A percentile compares a stretch with the other conserved stretches of the same genome.
Conservation (phyloP, 257 asterid species). For the Linderniella brevidens region DNA sequence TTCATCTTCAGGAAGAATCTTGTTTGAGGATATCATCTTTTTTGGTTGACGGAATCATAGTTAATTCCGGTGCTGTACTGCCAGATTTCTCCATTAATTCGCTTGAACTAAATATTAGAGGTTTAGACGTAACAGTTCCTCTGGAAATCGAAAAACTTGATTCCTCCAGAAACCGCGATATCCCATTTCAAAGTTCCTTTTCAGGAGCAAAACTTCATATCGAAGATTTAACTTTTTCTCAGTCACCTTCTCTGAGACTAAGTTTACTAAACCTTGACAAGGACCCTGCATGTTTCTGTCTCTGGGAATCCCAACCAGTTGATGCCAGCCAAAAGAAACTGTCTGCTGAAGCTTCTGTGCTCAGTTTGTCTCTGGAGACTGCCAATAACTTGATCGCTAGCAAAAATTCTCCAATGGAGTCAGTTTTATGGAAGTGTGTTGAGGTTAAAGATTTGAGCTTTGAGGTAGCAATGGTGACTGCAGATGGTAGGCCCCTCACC, state of each 20-base stretch:
- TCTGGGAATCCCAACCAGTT: slow-evolving; percentile 82
- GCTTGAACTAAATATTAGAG: slow-evolving; percentile 39
- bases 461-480: slow-evolving; percentile 95
- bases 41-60: slow-evolving; percentile 84
- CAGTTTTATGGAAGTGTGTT: slow-evolving; percentile 66
- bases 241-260: slow-evolving; percentile 59
- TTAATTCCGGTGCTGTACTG: slow-evolving; percentile 41
- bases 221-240: slow-evolving; percentile 54
- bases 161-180: slow-evolving; percentile 17
- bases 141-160: slow-evolving; percentile 31
- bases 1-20: slow-evolving; percentile 95
- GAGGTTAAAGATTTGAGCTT: slow-evolving; percentile 60
- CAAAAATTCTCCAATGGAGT: slow-evolving; percentile 18
- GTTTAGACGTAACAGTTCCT: slow-evolving; percentile 64
- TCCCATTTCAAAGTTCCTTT: slow-evolving; percentile 39
- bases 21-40: slow-evolving; percentile 87
- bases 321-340: slow-evolving; percentile 91
- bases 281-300: slow-evolving; percentile 93
- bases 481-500: slow-evolving; percentile 85
- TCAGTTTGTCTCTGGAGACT: slow-evolving; percentile 66
- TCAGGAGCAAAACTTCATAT: slow-evolving; percentile 83
- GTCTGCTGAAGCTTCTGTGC: slow-evolving; percentile 46
- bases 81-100: slow-evolving; percentile 70
- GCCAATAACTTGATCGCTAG: slow-evolving; percentile 18
- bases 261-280: slow-evolving; percentile 65